Percentiles rank a stretch among this genome's conserved stretches.
These are phyloP conservation scores for Sporisorium sorghi DNA, from an alignment of 1,284 basidiomycete species.

Conservation along the genomic window DNA sequence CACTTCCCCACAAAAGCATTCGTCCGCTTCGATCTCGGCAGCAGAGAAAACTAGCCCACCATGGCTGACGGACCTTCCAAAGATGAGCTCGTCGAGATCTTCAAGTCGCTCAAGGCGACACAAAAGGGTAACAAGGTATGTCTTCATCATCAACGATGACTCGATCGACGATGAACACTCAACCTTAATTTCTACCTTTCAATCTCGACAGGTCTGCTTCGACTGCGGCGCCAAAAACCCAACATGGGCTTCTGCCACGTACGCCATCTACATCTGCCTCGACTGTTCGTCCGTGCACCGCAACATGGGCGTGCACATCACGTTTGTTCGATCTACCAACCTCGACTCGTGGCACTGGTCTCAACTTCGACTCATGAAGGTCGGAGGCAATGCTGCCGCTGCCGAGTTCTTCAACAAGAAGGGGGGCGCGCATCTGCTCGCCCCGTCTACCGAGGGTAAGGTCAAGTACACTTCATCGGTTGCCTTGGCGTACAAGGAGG, in stretches of 20 bases:
- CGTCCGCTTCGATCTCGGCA: neutral
- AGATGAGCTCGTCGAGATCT: conserved; percentile 68
- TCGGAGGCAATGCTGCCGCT: conserved; percentile 91
- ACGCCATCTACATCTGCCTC: conserved; percentile 95
- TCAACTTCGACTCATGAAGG: conserved; percentile 95
- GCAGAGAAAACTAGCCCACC: conserved; percentile 10
- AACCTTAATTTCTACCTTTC: conserved; percentile 3
- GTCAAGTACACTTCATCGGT: conserved; percentile 87
- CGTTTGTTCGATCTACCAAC: conserved; percentile 96
- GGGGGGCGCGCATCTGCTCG: conserved; percentile 79
- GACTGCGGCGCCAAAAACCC: conserved; percentile 97
- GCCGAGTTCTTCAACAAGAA: conserved; percentile 90
- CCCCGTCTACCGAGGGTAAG: conserved; percentile 80
- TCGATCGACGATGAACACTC: no score
- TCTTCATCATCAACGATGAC: neutral
- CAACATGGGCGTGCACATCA: conserved; percentile 98
- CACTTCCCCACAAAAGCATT: neutral
- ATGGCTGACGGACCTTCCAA: conserved; percentile 63
- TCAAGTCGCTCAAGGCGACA: conserved; percentile 63
- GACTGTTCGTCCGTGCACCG: conserved; percentile 96
- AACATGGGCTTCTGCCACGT: conserved; percentile 96
- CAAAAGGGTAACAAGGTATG: conserved; percentile 65
- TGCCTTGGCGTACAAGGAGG: conserved; percentile 91
- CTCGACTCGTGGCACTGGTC: conserved; percentile 92
- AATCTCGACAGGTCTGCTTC: conserved; percentile 81